A percentile compares a stretch with the other conserved stretches of the same genome.
Evolutionary conservation across 371 early-diverging fungal species (phyloP).

Genomic region (Mucor velutinosus): DNA sequence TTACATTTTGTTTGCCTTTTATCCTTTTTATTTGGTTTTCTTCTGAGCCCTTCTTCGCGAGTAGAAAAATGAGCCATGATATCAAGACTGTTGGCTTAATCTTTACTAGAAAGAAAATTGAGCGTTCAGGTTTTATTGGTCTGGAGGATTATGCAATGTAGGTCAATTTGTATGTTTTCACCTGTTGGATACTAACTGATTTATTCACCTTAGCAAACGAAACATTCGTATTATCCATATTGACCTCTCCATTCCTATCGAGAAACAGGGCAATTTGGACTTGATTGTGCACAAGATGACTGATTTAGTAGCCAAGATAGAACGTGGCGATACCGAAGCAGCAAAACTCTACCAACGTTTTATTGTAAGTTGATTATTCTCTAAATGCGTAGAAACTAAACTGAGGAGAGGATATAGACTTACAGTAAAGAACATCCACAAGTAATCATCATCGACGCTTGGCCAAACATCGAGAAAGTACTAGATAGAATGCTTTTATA

Average conservation of each 20-base stretch:
- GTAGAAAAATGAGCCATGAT: constrained; percentile 10
- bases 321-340: constrained; percentile 36
- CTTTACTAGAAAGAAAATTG: constrained; percentile 42
- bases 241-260: constrained; percentile 41
- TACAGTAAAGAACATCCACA: constrained; percentile 35
- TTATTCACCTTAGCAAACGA: constrained; percentile 24
- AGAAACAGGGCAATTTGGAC: constrained; percentile 39
- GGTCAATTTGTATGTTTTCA: background rate
- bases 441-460: constrained; percentile 40
- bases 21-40: constrained; percentile 6
- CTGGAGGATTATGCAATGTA: constrained; percentile 47
- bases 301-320: constrained; percentile 40
- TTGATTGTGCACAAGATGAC: constrained; percentile 55
- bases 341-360: constrained; percentile 32
- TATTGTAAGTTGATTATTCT: constrained; percentile 18
- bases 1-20: background rate
- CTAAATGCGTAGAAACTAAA: background rate
- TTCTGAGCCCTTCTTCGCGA: background rate
- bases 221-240: constrained; percentile 38
- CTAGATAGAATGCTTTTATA: constrained; percentile 37
- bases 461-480: constrained; percentile 38
- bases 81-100: constrained; percentile 44
- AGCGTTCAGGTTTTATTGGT: constrained; percentile 44
- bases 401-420: constrained; percentile 10
- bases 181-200: background rate